Evolutionary conservation across 306 rosid species (phyloP), one percentile per base, ranked within the genome.

Genomic region (Luffa aegyptiaca): DNA sequence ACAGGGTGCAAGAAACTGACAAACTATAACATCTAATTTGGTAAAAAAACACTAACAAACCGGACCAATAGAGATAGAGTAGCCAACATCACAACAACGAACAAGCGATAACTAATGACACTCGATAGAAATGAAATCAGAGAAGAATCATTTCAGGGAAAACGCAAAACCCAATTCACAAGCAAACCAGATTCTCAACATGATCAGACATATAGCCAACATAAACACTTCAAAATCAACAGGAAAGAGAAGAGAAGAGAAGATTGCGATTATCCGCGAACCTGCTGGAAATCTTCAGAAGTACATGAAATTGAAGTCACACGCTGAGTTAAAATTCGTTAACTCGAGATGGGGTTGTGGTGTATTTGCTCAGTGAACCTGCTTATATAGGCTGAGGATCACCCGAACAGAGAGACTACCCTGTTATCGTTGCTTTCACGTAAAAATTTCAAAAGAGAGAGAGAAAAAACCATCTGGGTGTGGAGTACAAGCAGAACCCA

Each of bases 371-470:
- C 42, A 5, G 70, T 61, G 33, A 55, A 62, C 10, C 75, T 62
- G 18, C 48, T 79, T 79, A 79, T 48, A 51, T 35, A 64, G 75
- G 12, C 12, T 3, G 0, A 59, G 20, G 41, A n/a, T 46, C 6
- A 18, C 44, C 74, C 75, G 42, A 18, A 46, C 4, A 33, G 75
- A 11, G 59, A 61, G 44, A 79, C 8, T 63, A 36, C n/a, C 81
- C 56, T 64, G 81, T 70, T 49, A 64, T 79, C 75, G 52, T 79
- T 79, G 75, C 81, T 35, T 64, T 64, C 81, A 79, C 62, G 75
- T 10, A 48, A 49, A 10, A n/a, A 64, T 48, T 36, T 35, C 11
- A 16, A 42, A 6, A 49, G 61, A 49, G 44, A 73, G 21, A 73
- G 21, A 42, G 3, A 8, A 73, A 49, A 49, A 73, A 8, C 57